Percentiles rank a stretch among this genome's conserved stretches.
Conservation (phyloP, 2,329 filamentous ascomycete genomes). For the Corynespora cassiicola region DNA sequence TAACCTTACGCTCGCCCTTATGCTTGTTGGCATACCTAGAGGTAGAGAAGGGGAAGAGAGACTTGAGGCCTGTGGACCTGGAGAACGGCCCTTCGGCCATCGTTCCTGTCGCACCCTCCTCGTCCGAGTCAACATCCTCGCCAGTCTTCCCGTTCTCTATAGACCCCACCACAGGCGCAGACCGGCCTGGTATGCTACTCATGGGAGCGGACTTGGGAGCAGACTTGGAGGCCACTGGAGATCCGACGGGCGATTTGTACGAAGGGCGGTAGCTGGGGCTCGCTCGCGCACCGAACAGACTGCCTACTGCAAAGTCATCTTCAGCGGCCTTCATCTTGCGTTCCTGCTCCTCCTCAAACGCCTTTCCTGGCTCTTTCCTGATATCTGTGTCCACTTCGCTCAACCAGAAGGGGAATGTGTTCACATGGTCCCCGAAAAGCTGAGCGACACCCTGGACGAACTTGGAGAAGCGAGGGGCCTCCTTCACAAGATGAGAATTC, state of each 20-base stretch:
- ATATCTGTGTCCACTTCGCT: constrained; percentile 92
- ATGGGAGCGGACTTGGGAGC: constrained; percentile 21
- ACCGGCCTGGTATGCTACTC: constrained; percentile 23
- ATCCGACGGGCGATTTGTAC: constrained; percentile 71
- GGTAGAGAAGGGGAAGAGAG: constrained; percentile 83
- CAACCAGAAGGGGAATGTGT: constrained; percentile 95
- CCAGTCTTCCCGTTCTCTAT: constrained; percentile 43
- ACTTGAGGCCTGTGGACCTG: constrained; percentile 67
- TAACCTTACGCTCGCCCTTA: constrained; percentile 57
- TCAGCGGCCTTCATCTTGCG: constrained; percentile 80
- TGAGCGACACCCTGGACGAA: constrained; percentile 93
- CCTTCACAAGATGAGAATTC: constrained; percentile 88
- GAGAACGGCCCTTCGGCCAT: constrained; percentile 39
- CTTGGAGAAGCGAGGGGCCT: constrained; percentile 91
- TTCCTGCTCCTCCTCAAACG: constrained; percentile 91
- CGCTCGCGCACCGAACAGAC: constrained; percentile 69
- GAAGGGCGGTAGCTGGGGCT: constrained; percentile 61
- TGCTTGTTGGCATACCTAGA: constrained; percentile 66
- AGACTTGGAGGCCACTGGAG: constrained; percentile 54
- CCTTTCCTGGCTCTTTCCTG: constrained; percentile 85
- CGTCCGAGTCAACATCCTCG: constrained; percentile 57
- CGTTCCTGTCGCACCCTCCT: constrained; percentile 50
- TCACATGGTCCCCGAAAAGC: constrained; percentile 93
- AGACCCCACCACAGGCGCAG: constrained; percentile 23
- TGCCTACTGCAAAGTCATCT: constrained; percentile 88